Base-by-base conservation (phyloP, 2,329 filamentous ascomycete genomes). In the Xylariaceae sp. region DNA sequence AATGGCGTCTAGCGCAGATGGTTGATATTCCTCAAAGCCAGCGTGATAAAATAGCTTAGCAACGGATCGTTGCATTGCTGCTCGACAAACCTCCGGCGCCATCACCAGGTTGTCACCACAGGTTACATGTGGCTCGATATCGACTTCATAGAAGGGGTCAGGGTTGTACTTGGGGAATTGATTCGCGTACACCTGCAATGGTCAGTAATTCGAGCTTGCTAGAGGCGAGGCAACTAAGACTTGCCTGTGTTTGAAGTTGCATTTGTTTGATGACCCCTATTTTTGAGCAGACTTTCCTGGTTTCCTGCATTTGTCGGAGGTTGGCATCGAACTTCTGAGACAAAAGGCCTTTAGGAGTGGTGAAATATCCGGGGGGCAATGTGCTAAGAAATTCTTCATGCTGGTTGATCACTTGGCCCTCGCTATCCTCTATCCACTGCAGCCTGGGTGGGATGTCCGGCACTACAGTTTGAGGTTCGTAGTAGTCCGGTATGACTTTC, bases 211-310 rank as follows among this genome's bases (percentile, higher is more conserved):
- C 2, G 41, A 28, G 37, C 9, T 52, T 23, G 44, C 39, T 46
- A 31, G 26, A 26, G n/a, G 40, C 28, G 28, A 56, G 7, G 26
- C 5, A 41, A 56, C 26, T 6, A 31, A 45, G 6, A 34, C 79
- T 71, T 84, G 92, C 91, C 84, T 97, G 95, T 48, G 92, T 91
- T 74, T 99, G 95, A 51, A 98, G 86, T 76, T 99, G 95, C 95
- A 99, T 99, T 77, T 99, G 95, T 78, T 98, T 99, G 72, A 99
- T 95, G 60, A 99, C 92, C 45, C 91, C 89, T 72, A 99, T 96
- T 76, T 98, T 99, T 9, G 92, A 92, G 68, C 92, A 96, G 26
- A 99, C 84, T 72, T 97, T 98, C 65, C 95, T 85, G 0, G 95
- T 99, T 69, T 98, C 94, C 73, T 99, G 95, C 82, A 99, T 93